phyloP scores from a whole-genome alignment of 805 yeast species.

The Suhomyces sp. region DNA sequence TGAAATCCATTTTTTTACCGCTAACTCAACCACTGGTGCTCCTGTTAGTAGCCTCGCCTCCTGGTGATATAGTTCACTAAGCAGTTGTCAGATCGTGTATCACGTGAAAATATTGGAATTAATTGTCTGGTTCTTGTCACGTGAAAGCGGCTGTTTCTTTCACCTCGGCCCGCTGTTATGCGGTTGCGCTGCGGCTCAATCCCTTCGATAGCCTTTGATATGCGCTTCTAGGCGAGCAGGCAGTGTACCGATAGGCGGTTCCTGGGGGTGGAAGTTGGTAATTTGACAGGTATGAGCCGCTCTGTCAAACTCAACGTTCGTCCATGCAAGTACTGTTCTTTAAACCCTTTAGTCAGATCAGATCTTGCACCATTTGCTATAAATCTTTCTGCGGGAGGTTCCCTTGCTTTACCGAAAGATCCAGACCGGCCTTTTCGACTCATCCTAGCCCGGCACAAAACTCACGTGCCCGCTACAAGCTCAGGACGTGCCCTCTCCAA shows the following conservation, averaged over 20 bases:
- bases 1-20: background rate
- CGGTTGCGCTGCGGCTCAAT: background rate
- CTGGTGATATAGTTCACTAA: background rate
- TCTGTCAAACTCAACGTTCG: background rate
- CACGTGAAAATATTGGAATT: too few relatives aligned
- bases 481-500: background rate
- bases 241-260: background rate
- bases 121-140: background rate
- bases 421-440: background rate
- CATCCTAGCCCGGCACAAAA: background rate
- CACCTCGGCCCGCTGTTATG: background rate
- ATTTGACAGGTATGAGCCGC: slow-evolving; percentile 2
- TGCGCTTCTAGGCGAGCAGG: background rate
- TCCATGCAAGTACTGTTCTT: background rate
- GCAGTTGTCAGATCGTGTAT: background rate
- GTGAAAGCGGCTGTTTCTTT: background rate
- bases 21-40: background rate
- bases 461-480: background rate
- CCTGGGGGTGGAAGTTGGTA: background rate
- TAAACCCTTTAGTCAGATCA: background rate
- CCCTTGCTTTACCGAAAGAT: background rate
- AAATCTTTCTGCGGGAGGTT: background rate
- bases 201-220: background rate
- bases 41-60: background rate
- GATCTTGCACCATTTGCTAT: background rate